phyloP scores from a whole-genome alignment of 2,329 filamentous ascomycete species.

The Beauveria caledonica region DNA sequence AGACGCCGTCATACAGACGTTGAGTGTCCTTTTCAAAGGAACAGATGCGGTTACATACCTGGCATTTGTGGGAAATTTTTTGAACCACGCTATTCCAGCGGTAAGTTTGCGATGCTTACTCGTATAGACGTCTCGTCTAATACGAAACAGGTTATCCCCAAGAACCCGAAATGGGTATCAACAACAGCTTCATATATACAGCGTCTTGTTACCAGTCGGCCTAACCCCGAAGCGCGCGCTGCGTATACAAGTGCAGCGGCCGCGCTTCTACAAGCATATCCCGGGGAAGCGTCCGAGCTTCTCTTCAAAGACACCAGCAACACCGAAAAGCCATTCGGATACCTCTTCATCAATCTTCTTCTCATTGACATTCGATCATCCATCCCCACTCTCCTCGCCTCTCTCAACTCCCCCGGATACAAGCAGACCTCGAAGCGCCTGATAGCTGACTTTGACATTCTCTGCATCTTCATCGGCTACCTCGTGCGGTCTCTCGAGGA shows the following conservation, averaged over 20 bases:
- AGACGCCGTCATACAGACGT: constrained; percentile 35
- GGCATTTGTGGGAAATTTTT: constrained; percentile 44
- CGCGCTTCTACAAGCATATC: constrained; percentile 48
- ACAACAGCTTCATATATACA: constrained; percentile 40
- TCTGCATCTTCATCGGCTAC: constrained; percentile 52
- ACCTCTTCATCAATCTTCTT: constrained; percentile 55
- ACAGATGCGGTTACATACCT: constrained; percentile 54
- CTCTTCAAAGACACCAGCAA: constrained; percentile 42
- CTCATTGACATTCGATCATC: constrained; percentile 59
- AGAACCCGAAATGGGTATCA: constrained; percentile 46
- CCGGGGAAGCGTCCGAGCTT: constrained; percentile 33
- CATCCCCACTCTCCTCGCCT: constrained; percentile 49
- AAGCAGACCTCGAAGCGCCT: constrained; percentile 42
- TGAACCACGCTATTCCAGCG: constrained; percentile 39
- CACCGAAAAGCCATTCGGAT: constrained; percentile 47
- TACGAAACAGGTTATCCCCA: constrained; percentile 35
- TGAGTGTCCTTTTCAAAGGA: constrained; percentile 46
- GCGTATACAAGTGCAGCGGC: constrained; percentile 53
- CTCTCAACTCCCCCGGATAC: constrained; percentile 50
- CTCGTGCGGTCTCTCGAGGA: constrained; percentile 48
- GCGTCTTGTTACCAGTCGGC: constrained; percentile 45
- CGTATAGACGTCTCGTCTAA: constrained; percentile 9
- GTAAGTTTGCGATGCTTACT: constrained; percentile 27
- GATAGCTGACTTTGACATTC: constrained; percentile 52
- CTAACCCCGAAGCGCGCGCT: constrained; percentile 45